Evolutionary conservation across 345 rosid genomes (phyloP), one percentile per base, ranked within the genome.

Genomic region (Ceriops decandra): DNA sequence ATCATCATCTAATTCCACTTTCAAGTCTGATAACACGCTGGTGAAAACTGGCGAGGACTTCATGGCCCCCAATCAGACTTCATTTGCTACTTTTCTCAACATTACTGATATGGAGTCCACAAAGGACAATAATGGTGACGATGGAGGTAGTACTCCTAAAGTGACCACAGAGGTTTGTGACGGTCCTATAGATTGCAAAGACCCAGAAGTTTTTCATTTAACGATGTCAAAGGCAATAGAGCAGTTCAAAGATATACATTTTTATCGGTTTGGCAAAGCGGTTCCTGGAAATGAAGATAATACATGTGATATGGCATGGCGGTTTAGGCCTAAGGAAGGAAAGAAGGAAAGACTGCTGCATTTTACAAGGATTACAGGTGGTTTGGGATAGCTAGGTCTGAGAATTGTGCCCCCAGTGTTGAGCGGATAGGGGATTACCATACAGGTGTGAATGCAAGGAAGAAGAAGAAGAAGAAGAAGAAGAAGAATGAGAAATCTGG

Each of bases 271-370:
- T 59, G 96, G 99, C 57, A 95, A 91, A 77, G 86, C 93, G 0
- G 84, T 76, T 22, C 74, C 71, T 60, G 96, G 96, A 6, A 52
- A 68, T 36, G 76, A 82, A 59, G 88, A 68, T 42, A 85, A 60
- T 67, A 82, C 79, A 13, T 93, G 96, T 64, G 95, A 95, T 69
- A 91, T 95, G 96, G 97, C 96, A 0, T 95, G 97, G 96, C 77
- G 96, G 68, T 90, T 84, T 73, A 83, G 96, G 82, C 99, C 97
- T n/a, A 95, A 86, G 78, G 95, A 95, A 66, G 99, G 97, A 62
- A 91, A 88, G 95, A 95, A 66, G 99, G 97, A 62, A 91, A 88
- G 81, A 71, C 82, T 1, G 95, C 95, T 67, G 82, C 90, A 1
- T 91, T 90, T 80, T 88, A 91, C 60, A 95, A 95, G 76, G 99